Evolutionary conservation across 805 yeast genomes (phyloP).

Genomic region (Schwanniomyces yamadae): DNA sequence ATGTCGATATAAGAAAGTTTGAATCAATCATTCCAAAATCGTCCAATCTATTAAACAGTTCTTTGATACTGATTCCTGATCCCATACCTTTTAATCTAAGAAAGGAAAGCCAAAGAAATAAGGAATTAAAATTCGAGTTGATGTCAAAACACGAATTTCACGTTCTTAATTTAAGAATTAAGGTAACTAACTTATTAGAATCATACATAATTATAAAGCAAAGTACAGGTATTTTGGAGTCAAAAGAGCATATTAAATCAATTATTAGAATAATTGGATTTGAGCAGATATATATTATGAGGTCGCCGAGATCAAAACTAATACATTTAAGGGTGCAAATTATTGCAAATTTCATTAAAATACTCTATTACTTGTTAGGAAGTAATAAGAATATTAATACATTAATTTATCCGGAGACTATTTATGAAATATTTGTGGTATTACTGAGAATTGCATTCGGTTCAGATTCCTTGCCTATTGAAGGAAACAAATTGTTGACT

Average conservation of each 20-base stretch:
- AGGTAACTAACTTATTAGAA: conserved; percentile 51
- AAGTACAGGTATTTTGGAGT: conserved; percentile 26
- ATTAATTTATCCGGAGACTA: conserved; percentile 39
- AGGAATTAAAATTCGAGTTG: conserved; percentile 12
- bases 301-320: conserved; percentile 44
- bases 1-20: conserved; percentile 40
- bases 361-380: conserved; percentile 39
- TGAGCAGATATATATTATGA: conserved; percentile 47
- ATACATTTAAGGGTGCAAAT: conserved; percentile 38
- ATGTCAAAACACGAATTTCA: conserved; percentile 43
- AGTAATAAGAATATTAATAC: conserved; percentile 29
- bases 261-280: conserved; percentile 44
- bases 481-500: conserved; percentile 37
- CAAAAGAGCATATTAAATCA: conserved; percentile 38
- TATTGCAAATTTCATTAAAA: conserved; percentile 39
- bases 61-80: conserved; percentile 23
- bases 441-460: conserved; percentile 55
- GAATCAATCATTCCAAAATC: conserved; percentile 40
- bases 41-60: conserved; percentile 19
- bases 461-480: conserved; percentile 37
- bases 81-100: conserved; percentile 21
- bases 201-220: conserved; percentile 32
- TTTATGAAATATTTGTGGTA: conserved; percentile 48
- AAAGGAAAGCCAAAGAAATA: conserved; percentile 5
- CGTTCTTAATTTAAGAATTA: conserved; percentile 40